Evolutionary conservation across 2,329 filamentous ascomycete genomes (phyloP).

Genomic region (Apiospora rasikravindrae): DNA sequence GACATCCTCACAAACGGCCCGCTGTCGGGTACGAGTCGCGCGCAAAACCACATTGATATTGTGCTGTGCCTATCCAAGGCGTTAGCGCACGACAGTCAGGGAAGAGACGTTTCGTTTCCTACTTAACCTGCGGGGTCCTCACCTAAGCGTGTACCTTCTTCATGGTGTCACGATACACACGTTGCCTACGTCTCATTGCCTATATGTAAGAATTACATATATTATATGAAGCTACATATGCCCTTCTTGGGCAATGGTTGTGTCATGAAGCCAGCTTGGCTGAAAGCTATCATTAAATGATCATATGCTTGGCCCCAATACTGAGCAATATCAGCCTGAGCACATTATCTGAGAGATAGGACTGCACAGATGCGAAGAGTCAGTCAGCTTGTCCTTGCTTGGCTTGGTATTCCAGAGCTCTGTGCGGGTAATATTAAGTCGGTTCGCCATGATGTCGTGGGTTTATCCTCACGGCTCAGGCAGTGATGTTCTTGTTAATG

Average conservation of each 20-base stretch:
- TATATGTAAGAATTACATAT: constrained; percentile 9
- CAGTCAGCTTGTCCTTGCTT: neutral
- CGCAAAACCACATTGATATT: neutral
- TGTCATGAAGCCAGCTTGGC: neutral
- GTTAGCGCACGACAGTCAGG: constrained; percentile 3
- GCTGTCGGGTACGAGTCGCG: constrained; percentile 6
- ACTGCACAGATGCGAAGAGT: neutral
- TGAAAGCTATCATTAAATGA: neutral
- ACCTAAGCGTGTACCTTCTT: neutral
- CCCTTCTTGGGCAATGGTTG: neutral
- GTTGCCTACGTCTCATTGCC: constrained; percentile 1
- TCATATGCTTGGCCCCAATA: neutral
- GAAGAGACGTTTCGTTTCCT: constrained; percentile 10
- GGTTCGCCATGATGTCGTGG: neutral
- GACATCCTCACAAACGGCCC: neutral
- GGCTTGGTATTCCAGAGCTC: neutral
- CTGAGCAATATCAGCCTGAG: neutral
- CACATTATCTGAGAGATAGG: neutral
- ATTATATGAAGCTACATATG: neutral
- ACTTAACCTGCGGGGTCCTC: neutral
- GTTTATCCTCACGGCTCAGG: neutral
- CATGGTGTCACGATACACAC: constrained; percentile 9
- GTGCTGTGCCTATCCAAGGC: neutral
- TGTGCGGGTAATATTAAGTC: neutral
- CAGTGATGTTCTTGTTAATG: neutral